These are phyloP conservation scores for Lycium barbarum DNA, from an alignment of 257 asterid species.

Conservation along the genomic window DNA sequence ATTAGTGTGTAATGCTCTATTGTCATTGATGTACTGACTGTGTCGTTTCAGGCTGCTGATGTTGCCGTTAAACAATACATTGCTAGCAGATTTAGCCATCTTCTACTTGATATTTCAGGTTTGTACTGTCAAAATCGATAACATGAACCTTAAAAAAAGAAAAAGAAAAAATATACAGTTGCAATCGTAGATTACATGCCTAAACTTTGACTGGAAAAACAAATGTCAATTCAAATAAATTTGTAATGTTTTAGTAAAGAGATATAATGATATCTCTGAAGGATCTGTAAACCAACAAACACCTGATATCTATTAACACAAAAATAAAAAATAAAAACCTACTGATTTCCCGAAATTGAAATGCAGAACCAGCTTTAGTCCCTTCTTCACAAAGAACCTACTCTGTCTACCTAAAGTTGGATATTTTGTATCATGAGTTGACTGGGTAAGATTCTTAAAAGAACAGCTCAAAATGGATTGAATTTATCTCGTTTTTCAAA, in stretches of 20 bases:
- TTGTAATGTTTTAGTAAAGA: constrained; percentile 15
- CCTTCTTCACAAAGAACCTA: constrained; percentile 15
- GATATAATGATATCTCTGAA: constrained; percentile 1
- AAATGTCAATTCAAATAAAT: constrained; percentile 20
- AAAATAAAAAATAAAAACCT: background rate
- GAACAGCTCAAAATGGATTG: background rate
- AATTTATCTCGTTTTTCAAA: background rate
- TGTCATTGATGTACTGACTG: constrained; percentile 22
- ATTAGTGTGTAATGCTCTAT: constrained; percentile 25
- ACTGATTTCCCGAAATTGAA: background rate
- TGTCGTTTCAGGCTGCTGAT: constrained; percentile 68
- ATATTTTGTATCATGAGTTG: background rate
- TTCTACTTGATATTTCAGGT: constrained; percentile 80
- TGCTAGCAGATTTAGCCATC: constrained; percentile 63
- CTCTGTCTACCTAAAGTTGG: background rate
- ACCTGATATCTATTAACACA: background rate
- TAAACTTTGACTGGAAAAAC: background rate
- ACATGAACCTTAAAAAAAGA: background rate
- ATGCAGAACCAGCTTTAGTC: constrained; percentile 16
- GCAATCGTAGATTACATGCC: background rate
- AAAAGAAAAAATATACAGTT: background rate
- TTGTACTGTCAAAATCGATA: constrained; percentile 37
- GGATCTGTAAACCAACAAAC: constrained; percentile 8
- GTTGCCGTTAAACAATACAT: constrained; percentile 73
- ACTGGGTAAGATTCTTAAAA: background rate